Evolutionary conservation across 805 yeast species (phyloP), one percentile per base, ranked within the genome.

Genomic region (Wickerhamomyces kurtzmanii): DNA sequence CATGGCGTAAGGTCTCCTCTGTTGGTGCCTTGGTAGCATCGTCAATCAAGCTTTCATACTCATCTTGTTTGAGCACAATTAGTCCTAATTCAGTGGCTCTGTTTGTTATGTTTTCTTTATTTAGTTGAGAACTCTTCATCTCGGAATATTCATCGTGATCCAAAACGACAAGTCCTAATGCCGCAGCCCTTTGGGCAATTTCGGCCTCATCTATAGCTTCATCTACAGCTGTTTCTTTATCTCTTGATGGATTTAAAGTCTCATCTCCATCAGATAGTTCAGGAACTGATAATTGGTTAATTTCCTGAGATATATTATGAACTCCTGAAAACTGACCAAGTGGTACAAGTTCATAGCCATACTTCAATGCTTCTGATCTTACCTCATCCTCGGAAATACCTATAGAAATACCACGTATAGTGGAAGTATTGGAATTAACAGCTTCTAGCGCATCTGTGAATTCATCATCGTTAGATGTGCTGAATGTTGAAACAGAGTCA

Each of bases 371-470:
- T 16, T 34, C 39, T 1, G 27, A 26, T 25, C 37, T 32, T 17
- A 43, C 17, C 27, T 43, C 42, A 12, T 43, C 46, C 8, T 34
- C 29, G 2, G 36, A 29, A 5, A 35, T 28, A 6, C 29, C 32
- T 13, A 20, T 26, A 8, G 19, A n/a, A 15, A 18, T 17, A 5
- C 32, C 34, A 20, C 39, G 32, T 9, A 43, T 38, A 2, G 50
- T 43, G 2, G 50, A 45, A 5, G 45, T 37, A 25, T 39, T 39
- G 6, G 50, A 45, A 1, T 38, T 39, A 13, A 41, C 36, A 20
- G 47, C 42, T 3, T 45, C 41, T 20, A 45, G 16, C 1, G 56
- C 56, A 40, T 51, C 57, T 6, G 43, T 46, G 29, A 46, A 47
- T 8, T 47, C 49, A 25, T 49, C 41, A 22, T 47, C 52, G 16